Evolutionary conservation across 495 filamentous ascomycete genomes (phyloP), one percentile per base, ranked within the genome.

Genomic region (Hypoxylon fuscum): DNA sequence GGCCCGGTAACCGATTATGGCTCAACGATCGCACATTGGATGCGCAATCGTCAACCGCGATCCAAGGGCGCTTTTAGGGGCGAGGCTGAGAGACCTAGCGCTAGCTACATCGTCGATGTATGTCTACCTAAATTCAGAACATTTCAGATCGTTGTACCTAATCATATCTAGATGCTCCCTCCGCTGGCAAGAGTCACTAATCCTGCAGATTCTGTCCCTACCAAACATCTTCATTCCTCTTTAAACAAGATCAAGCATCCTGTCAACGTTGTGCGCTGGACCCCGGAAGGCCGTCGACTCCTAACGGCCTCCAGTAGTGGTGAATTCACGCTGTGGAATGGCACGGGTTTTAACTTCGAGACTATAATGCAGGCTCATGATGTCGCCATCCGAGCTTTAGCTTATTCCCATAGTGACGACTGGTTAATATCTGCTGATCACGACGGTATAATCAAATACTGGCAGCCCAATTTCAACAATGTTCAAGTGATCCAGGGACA

Each of bases 381-480:
- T 75, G 86, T 88, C 35, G 93, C 93, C 48, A 94, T 98, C 60
- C 89, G 95, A 51, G 90, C 90, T 17, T 80, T 94, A 44, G 83
- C 82, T 42, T 98, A 96, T 79, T 94, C 94, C 5, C 93, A 97
- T 76, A 94, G 87, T 66, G 91, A 96, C 69, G 95, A 98, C 72
- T 98, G 93, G 93, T 83, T 98, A 2, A 83, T 98, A 17, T 98
- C 95, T 10, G 93, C 93, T 35, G 95, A 97, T 74, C 93, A 97
- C 68, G 91, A 93, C 67, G 95, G 95, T 32, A 83, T 94, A 62
- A 88, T 98, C 73, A 98, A 98, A 76, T 98, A 98, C 77, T 98
- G 94, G 94, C 92, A 96, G 69, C 92, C 95, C 2, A 98, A 98
- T 74, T 97, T 98, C 80, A 98, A 98, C 81, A 97, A 97, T 69